Percentiles rank a stretch among this genome's conserved stretches.
Conservation (phyloP, 352 stramenopile species). For the Thalassiosira exigua region DNA sequence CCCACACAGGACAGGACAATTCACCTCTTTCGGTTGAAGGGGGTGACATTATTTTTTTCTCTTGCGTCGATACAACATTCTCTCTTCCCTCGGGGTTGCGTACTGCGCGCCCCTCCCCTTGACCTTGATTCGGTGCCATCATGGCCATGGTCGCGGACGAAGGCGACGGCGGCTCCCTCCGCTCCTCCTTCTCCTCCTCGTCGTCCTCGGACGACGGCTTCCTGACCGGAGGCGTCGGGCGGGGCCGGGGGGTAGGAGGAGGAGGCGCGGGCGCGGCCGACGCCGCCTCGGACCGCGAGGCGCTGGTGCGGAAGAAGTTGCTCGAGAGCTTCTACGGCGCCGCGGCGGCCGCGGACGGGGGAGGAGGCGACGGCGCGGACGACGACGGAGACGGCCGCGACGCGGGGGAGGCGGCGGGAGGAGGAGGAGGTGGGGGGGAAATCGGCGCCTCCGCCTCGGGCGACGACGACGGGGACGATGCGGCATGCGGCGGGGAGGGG, state of each 20-base stretch:
- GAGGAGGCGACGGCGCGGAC: not conserved
- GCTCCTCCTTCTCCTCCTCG: slow-evolving; percentile 41
- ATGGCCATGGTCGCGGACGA: not conserved
- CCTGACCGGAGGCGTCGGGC: slow-evolving; percentile 35
- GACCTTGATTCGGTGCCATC: too few species aligned
- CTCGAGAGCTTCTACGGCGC: slow-evolving; percentile 83
- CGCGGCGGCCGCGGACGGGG: slow-evolving; percentile 17
- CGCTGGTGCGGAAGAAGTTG: slow-evolving; percentile 79
- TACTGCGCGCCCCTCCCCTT: too few species aligned
- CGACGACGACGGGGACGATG: slow-evolving; percentile 27
- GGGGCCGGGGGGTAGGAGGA: not conserved
- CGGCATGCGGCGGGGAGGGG: slow-evolving; percentile 1
- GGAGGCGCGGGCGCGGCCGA: not conserved
- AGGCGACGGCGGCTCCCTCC: not conserved
- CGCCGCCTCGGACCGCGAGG: slow-evolving; percentile 61
- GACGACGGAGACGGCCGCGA: slow-evolving; percentile 12
- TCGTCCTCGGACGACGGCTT: slow-evolving; percentile 77
- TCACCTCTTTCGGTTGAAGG: too few species aligned
- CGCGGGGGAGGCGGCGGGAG: not conserved
- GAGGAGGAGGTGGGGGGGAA: slow-evolving; percentile 9
- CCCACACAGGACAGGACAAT: too few species aligned
- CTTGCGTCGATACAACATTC: too few species aligned
- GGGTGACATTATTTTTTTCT: too few species aligned
- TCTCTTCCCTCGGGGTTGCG: too few species aligned
- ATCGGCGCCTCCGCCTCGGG: not conserved